Evolutionary conservation across 2,329 filamentous ascomycete genomes (phyloP).

Genomic region (Ophiosphaerella narmari): DNA sequence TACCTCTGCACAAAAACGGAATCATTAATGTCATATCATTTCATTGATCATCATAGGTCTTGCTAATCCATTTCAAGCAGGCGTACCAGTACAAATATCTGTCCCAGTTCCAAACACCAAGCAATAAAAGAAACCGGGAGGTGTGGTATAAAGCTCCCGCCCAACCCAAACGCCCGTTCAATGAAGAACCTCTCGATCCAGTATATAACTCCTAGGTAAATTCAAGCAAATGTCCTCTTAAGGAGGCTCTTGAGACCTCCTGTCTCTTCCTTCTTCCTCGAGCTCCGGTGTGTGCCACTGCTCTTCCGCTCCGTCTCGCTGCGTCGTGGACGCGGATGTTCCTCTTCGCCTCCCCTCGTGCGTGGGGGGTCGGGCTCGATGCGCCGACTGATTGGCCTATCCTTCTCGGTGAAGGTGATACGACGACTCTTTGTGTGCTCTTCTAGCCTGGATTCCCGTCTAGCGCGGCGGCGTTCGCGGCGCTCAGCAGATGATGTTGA

Average conservation of each 20-base stretch:
- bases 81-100: too few species aligned
- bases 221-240: conserved; percentile 34
- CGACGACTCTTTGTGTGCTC: conserved; percentile 38
- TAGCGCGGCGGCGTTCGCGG: conserved; percentile 29
- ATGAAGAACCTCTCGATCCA: conserved; percentile 8
- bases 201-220: background rate
- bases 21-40: too few species aligned
- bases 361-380: conserved; percentile 34
- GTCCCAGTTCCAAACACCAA: too few species aligned
- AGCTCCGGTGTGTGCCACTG: conserved; percentile 14
- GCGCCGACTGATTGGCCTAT: conserved; percentile 33
- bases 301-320: conserved; percentile 30
- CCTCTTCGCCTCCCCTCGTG: conserved; percentile 30
- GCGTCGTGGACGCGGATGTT: conserved; percentile 24
- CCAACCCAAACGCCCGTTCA: conserved; percentile 17
- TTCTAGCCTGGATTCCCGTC: conserved; percentile 33
- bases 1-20: too few species aligned
- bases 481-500: conserved; percentile 37
- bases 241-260: conserved; percentile 37
- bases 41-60: too few species aligned
- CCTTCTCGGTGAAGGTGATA: conserved; percentile 37
- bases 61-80: too few species aligned
- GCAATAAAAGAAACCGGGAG: background rate
- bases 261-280: conserved; percentile 37
- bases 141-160: conserved; percentile 20